Evolutionary conservation across 257 asterid species (phyloP).

Genomic region (Plantago elongata): DNA sequence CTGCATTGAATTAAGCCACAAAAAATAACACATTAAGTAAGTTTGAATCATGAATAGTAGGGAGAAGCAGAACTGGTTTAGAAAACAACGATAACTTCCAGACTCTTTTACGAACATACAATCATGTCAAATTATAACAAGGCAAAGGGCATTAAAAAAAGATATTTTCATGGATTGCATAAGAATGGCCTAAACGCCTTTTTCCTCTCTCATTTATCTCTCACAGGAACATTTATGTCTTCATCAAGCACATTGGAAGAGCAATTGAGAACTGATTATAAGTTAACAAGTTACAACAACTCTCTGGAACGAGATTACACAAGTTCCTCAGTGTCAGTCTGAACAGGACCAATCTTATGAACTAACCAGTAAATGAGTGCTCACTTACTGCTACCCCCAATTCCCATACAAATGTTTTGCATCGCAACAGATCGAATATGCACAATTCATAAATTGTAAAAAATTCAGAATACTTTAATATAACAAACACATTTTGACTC

Average conservation of each 20-base stretch:
- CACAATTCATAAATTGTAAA: background rate
- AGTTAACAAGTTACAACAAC: too few relatives aligned
- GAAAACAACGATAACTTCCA: background rate
- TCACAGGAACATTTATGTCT: background rate
- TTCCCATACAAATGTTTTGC: background rate
- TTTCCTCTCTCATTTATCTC: background rate
- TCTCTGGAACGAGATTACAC: background rate
- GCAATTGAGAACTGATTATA: background rate
- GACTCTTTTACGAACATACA: background rate
- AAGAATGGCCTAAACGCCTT: background rate
- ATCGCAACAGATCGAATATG: background rate
- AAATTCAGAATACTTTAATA: background rate
- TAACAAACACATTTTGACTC: conserved; percentile 32
- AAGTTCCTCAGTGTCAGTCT: background rate
- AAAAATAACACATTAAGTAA: background rate
- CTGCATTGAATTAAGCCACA: conserved; percentile 32
- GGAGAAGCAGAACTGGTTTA: background rate
- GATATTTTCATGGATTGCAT: background rate
- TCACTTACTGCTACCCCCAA: background rate
- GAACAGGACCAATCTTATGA: background rate
- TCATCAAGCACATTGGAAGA: background rate
- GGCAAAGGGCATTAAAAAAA: background rate
- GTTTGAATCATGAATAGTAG: background rate
- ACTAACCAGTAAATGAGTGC: background rate
- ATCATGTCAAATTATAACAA: background rate